phyloP scores from a whole-genome alignment of 495 filamentous ascomycete species.

The Echria macrotheca region DNA sequence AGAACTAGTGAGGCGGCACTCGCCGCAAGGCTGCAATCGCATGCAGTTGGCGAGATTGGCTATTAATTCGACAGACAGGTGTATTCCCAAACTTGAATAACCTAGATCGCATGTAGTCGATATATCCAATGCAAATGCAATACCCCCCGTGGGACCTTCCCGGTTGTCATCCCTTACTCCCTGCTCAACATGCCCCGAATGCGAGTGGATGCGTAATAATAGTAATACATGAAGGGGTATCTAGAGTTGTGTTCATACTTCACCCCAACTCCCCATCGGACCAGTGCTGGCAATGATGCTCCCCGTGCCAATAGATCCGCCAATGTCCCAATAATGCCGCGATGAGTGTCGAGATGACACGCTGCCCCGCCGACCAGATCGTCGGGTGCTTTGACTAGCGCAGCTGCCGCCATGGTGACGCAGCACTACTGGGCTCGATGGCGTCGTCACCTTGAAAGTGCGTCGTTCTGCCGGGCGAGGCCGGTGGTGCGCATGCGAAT shows the following conservation, averaged over 20 bases:
- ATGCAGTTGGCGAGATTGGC: not conserved
- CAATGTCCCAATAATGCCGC: slow-evolving; percentile 76
- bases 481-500: slow-evolving; percentile 33
- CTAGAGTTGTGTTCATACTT: too few species aligned
- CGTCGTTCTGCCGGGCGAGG: slow-evolving; percentile 43
- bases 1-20: not conserved
- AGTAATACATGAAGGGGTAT: too few species aligned
- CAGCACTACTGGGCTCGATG: slow-evolving; percentile 41
- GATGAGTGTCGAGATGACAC: slow-evolving; percentile 58
- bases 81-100: not conserved
- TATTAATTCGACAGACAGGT: not conserved
- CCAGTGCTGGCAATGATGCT: slow-evolving; percentile 61
- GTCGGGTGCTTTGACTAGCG: slow-evolving; percentile 72
- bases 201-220: too few species aligned
- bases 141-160: not conserved
- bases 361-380: slow-evolving; percentile 52
- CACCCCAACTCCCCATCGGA: slow-evolving; percentile 68
- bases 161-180: not conserved
- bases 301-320: slow-evolving; percentile 67
- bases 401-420: slow-evolving; percentile 61
- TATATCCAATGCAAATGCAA: not conserved
- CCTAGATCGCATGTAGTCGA: not conserved
- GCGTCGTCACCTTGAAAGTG: slow-evolving; percentile 46
- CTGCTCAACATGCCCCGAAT: not conserved
- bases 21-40: not conserved